phyloP scores from a whole-genome alignment of 169 alveolate species.

The Perkinsus chesapeaki region DNA sequence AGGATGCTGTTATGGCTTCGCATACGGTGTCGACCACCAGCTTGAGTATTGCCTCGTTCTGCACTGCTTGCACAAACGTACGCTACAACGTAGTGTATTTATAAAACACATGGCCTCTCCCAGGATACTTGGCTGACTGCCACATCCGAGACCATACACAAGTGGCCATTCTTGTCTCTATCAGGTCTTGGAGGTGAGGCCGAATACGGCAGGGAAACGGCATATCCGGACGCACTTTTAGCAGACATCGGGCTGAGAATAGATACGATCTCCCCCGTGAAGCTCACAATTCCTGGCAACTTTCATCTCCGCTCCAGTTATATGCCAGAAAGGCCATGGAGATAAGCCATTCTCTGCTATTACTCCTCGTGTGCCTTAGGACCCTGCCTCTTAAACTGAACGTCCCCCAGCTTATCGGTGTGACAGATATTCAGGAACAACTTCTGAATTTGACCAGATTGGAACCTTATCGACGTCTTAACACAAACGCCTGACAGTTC shows the following conservation, averaged over 20 bases:
- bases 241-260: conserved; percentile 19
- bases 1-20: neutral
- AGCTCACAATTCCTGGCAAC: too few species aligned
- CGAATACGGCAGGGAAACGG: conserved; percentile 45
- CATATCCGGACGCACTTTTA: conserved; percentile 23
- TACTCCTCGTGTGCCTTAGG: neutral
- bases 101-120: neutral
- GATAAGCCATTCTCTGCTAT: too few species aligned
- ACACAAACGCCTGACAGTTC: conserved; percentile 23
- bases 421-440: conserved; percentile 44
- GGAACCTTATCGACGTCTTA: conserved; percentile 33
- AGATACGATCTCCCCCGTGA: too few species aligned
- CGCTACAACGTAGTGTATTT: neutral
- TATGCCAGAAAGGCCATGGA: too few species aligned
- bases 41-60: neutral
- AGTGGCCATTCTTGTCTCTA: conserved; percentile 27
- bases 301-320: too few species aligned
- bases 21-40: neutral
- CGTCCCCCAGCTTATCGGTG: conserved; percentile 30
- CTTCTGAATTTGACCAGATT: conserved; percentile 21
- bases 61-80: neutral
- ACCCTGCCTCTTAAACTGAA: neutral
- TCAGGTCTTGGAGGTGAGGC: conserved; percentile 46
- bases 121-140: conserved; percentile 38
- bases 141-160: conserved; percentile 44